These are phyloP conservation scores for Cupressus sempervirens DNA, from an alignment of 75 land plant genomes.

Conservation along the genomic window DNA sequence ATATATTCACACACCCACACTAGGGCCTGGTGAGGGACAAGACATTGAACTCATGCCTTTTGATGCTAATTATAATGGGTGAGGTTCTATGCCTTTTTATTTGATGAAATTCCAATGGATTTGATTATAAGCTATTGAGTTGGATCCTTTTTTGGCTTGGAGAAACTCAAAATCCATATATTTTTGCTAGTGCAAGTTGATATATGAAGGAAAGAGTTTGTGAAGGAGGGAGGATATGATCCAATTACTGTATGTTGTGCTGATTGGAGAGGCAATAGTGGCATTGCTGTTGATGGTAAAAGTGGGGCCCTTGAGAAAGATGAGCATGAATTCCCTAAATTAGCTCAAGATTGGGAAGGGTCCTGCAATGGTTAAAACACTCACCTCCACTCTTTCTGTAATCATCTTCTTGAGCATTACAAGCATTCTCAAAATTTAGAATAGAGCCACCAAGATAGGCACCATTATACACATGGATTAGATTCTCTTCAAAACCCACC, in stretches of 20 bases:
- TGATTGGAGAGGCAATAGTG: constrained; percentile 13
- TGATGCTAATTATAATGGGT: not conserved
- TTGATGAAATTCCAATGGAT: not conserved
- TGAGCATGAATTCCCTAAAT: constrained; percentile 10
- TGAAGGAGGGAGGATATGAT: constrained; percentile 13
- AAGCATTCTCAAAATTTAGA: constrained; percentile 19
- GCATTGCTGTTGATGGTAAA: constrained; percentile 22
- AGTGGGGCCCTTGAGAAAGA: constrained; percentile 12
- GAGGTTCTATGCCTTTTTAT: not conserved
- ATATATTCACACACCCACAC: too few relatives aligned
- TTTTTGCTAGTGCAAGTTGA: not conserved
- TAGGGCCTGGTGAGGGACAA: too few relatives aligned
- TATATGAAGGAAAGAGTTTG: not conserved
- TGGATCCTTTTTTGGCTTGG: not conserved
- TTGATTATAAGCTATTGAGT: not conserved
- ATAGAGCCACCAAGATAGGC: constrained; percentile 14
- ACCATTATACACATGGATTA: constrained; percentile 21
- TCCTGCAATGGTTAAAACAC: constrained; percentile 18
- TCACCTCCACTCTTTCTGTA: constrained; percentile 15
- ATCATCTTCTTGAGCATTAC: constrained; percentile 14
- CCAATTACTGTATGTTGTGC: constrained; percentile 9
- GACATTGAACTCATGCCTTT: too few relatives aligned
- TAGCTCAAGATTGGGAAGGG: constrained; percentile 21
- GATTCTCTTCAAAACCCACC: constrained; percentile 22
- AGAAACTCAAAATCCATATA: not conserved